A percentile compares a stretch with the other conserved stretches of the same genome.
Conservation (phyloP, 371 early-diverging fungal genomes). For the Mortierella sp. region DNA sequence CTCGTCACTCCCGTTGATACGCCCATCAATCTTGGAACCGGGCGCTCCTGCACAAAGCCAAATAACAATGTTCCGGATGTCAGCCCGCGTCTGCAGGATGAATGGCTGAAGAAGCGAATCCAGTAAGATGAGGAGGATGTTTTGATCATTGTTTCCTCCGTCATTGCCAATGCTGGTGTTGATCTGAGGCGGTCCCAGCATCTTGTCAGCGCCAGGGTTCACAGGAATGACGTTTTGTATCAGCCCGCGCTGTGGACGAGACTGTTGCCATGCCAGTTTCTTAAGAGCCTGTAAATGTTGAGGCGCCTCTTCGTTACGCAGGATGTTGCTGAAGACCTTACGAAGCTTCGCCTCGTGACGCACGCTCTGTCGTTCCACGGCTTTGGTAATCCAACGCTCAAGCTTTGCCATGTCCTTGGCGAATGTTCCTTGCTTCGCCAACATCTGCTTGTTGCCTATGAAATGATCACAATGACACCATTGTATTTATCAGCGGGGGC, state of each 20-base stretch:
- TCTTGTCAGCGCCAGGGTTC: neutral
- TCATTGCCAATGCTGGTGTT: neutral
- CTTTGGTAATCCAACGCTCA: constrained; percentile 5
- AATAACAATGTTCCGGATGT: constrained; percentile 11
- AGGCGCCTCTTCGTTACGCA: neutral
- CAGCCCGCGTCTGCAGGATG: constrained; percentile 9
- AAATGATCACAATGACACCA: too few relatives aligned
- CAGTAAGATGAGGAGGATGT: neutral
- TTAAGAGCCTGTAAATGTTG: neutral
- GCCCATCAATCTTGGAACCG: constrained; percentile 12
- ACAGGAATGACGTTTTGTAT: neutral
- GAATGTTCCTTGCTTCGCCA: too few relatives aligned
- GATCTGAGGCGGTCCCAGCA: neutral
- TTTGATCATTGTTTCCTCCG: neutral
- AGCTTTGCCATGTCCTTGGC: neutral
- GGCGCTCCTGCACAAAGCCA: constrained; percentile 10
- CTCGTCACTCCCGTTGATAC: constrained; percentile 4
- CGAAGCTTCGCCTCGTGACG: neutral
- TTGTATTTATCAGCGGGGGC: too few relatives aligned
- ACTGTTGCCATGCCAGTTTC: neutral
- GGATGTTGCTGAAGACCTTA: neutral
- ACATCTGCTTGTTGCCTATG: too few relatives aligned
- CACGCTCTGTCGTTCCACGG: neutral
- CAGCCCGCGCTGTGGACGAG: neutral
- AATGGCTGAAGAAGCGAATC: constrained; percentile 8